Base-by-base conservation (phyloP, 345 rosid genomes). In the Dimocarpus longan region DNA sequence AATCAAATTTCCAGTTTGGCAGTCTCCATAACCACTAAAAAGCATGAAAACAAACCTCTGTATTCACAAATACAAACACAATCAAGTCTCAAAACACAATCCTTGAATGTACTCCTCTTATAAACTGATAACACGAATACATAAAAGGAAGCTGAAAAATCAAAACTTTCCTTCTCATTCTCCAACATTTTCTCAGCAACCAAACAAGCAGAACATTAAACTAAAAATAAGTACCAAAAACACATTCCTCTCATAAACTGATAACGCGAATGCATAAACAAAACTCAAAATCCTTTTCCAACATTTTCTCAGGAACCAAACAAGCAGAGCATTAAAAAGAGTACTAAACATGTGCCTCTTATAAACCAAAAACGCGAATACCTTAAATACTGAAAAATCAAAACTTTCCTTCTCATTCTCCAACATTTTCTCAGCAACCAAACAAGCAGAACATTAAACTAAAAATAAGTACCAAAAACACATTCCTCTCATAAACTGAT, bases 161-260 rank as follows among this genome's bases (percentile, higher is more conserved):
- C 48, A 70, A 48, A 48, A 7, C 50, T n/a, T 44, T 62, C 52
- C n/a, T 8, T 32, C 15, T n/a, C 65, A 56, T 5, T 56, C 50
- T 71, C 42, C 44, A 52, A 11, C 67, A 76, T 73, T 80, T 71
- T 80, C 69, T 66, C 9, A 11, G 54, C 48, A 83, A 76, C 80
- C 68, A 73, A 87, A 78, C 66, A 67, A 86, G 75, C 77, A 70
- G 32, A 59, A 66, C 7, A 75, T 9, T 26, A 28, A 60, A 40
- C 22, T 48, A 11, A 70, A 26, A 3, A 6, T 32, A 32, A 3
- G 37, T 32, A 32, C 37, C 1, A 32, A 32, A 32, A 32, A 32
- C 3, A 32, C 37, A 54, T 16, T 54, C 7, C 18, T 54, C 59
- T 54, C 8, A 54, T 5, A 54, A 54, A 54, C n/a, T n/a, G n/a